phyloP scores from a whole-genome alignment of 352 stramenopile species.

The Paralagenidium karlingii region DNA sequence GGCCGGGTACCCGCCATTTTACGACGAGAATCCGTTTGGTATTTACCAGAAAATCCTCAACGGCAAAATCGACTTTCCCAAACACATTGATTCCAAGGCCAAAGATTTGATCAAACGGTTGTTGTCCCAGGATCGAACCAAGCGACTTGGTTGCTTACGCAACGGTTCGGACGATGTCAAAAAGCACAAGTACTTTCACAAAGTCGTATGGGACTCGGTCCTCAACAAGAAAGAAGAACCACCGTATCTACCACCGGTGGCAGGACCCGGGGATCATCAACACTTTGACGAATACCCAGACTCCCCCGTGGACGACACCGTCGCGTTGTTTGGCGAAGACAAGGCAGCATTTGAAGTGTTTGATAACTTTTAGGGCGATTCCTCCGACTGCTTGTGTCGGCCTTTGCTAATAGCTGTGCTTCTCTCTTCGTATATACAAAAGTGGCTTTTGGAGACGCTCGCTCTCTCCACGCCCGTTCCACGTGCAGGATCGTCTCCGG shows the following conservation, averaged over 20 bases:
- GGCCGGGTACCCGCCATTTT: conserved; percentile 82
- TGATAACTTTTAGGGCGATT: conserved; percentile 84
- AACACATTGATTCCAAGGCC: conserved; percentile 82
- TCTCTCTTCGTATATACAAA: too few species aligned
- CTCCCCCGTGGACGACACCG: conserved; percentile 73
- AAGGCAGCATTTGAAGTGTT: conserved; percentile 75
- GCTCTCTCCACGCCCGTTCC: too few species aligned
- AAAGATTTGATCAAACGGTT: conserved; percentile 89
- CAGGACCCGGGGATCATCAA: conserved; percentile 76
- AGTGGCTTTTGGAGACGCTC: too few species aligned
- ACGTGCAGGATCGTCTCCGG: too few species aligned
- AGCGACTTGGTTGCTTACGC: conserved; percentile 86
- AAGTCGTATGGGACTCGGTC: conserved; percentile 76
- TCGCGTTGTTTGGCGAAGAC: conserved; percentile 76
- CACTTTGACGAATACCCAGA: conserved; percentile 93
- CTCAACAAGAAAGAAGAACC: conserved; percentile 54
- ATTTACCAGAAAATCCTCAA: conserved; percentile 93
- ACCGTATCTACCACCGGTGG: conserved; percentile 78
- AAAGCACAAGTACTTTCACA: conserved; percentile 89
- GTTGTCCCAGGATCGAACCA: conserved; percentile 80
- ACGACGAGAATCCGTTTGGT: conserved; percentile 87
- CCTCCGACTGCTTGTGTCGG: too few species aligned
- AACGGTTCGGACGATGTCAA: conserved; percentile 83
- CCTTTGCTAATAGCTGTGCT: too few species aligned
- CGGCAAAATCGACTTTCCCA: conserved; percentile 83